Base-by-base conservation (phyloP, 2,329 filamentous ascomycete genomes). In the Lachnellula arida region DNA sequence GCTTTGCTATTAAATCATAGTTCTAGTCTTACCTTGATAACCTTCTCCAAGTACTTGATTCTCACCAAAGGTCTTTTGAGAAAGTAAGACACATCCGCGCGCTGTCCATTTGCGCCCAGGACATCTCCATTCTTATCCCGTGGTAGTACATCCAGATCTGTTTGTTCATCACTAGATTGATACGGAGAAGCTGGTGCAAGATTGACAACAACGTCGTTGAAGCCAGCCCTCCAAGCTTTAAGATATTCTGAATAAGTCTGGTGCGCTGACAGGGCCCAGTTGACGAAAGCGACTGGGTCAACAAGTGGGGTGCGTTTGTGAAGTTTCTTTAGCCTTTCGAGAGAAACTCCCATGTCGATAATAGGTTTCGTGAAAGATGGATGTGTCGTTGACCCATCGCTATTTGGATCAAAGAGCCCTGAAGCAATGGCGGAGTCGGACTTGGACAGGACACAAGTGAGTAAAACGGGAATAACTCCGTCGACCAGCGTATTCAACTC, bases 401-500 rank as follows among this genome's bases (percentile, higher is more conserved):
- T 52, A 14, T 63, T 78, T 9, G 81, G 78, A 17, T 81, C 81
- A 67, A 93, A 91, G 2, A 93, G 75, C 4, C 86, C 85, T 19
- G 83, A 81, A 3, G 83, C 81, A 48, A 84, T 78, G 14, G 81
- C 80, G 6, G 82, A 81, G 60, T 85, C 82, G 1, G 84, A 84
- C 58, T 88, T 85, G 9, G 85, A 88, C 12, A 97, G 80, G 8
- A 96, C 89, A 62, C 91, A 90, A 9, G 87, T 90, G 51, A 99
- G 76, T 2, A 99, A 80, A 2, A 97, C 93, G 0, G 94, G 94
- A 54, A 99, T 89, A 22, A 99, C 93, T 54, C 94, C 94, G 65
- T 96, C 92, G 7, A 97, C 92, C 34, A 99, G 75, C 0, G 94
- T 97, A 68, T 91, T 91, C 34, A 99, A 79, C 72, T 99, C 94